Evolutionary conservation across 148 eudicot species (phyloP).

Genomic region (Camellia lanceoleosa): DNA sequence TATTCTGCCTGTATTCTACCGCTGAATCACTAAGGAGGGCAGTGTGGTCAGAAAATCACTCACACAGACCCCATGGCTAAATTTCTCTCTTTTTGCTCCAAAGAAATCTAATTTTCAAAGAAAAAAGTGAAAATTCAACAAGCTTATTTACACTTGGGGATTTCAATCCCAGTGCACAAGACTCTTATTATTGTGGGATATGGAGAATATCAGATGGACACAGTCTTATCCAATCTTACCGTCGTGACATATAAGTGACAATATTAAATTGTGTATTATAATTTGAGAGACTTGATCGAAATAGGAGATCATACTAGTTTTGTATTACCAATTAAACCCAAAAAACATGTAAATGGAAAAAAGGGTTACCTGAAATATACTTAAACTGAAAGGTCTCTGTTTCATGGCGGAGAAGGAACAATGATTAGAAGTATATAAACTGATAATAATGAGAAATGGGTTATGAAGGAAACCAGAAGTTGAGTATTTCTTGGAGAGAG

Average conservation of each 20-base stretch:
- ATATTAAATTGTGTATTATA: not conserved
- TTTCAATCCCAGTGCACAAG: too few species aligned
- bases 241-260: too few species aligned
- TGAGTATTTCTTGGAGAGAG: not conserved
- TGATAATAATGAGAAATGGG: not conserved
- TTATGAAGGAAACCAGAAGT: not conserved
- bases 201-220: too few species aligned
- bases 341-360: not conserved
- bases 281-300: not conserved
- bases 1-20: too few species aligned
- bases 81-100: not conserved
- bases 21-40: too few species aligned
- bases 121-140: not conserved
- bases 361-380: not conserved
- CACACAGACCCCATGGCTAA: conserved; percentile 1
- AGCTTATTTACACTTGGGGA: too few species aligned
- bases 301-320: not conserved
- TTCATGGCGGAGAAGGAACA: not conserved
- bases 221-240: too few species aligned
- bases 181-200: too few species aligned
- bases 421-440: not conserved
- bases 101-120: not conserved
- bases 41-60: too few species aligned
- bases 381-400: not conserved
- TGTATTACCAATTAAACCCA: not conserved